A percentile compares a stretch with the other conserved stretches of the same genome.
Evolutionary conservation across 257 asterid genomes (phyloP).

Genomic region (Leptodermis oblonga): DNA sequence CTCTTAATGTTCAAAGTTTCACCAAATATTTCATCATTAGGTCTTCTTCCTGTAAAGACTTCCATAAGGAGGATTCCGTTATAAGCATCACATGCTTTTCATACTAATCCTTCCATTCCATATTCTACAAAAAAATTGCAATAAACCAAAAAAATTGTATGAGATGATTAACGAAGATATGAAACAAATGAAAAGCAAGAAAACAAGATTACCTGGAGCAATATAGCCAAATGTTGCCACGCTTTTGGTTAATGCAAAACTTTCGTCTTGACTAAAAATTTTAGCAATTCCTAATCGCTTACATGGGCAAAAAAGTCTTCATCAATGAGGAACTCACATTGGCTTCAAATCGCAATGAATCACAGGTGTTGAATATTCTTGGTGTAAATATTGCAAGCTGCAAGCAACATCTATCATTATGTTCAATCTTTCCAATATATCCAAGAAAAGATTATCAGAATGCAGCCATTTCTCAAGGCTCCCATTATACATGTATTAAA

Average conservation of each 20-base stretch:
- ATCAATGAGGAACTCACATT: conserved; percentile 15
- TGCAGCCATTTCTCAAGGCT: conserved; percentile 18
- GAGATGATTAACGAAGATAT: neutral
- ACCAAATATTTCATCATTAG: conserved; percentile 7
- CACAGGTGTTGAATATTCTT: conserved; percentile 10
- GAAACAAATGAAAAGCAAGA: neutral
- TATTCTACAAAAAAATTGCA: neutral
- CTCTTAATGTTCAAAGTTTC: neutral
- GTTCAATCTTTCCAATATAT: conserved; percentile 3
- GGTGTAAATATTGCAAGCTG: conserved; percentile 13
- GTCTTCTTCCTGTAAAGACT: conserved; percentile 7
- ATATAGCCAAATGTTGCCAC: conserved; percentile 11
- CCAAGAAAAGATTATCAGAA: neutral
- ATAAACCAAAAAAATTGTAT: neutral
- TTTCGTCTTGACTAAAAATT: conserved; percentile 5
- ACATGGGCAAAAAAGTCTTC: conserved; percentile 12
- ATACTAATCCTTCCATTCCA: conserved; percentile 10
- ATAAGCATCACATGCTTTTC: conserved; percentile 2
- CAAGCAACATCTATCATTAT: conserved; percentile 16
- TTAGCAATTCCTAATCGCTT: conserved; percentile 23
- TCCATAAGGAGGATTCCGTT: conserved; percentile 14
- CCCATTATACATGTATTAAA: conserved; percentile 11
- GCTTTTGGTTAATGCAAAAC: neutral
- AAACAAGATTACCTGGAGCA: conserved; percentile 9
- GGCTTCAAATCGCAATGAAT: conserved; percentile 22